phyloP scores from a whole-genome alignment of 1,139 yeast species.

The Zhuliangozyma blackwelliae region DNA sequence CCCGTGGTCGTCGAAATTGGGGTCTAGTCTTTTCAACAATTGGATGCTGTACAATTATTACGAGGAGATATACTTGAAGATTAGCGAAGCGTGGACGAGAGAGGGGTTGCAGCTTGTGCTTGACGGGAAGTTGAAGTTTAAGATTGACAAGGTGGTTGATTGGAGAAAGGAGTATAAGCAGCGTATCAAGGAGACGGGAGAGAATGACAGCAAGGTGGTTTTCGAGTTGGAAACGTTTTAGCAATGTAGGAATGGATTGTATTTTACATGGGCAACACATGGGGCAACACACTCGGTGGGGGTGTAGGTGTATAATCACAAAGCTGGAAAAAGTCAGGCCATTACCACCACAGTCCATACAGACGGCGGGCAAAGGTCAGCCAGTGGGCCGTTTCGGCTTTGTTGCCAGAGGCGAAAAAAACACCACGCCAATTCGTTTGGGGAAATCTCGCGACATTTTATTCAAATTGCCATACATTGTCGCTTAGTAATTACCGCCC shows the following conservation, averaged over 20 bases:
- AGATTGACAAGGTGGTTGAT: constrained; percentile 29
- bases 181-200: constrained; percentile 21
- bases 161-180: constrained; percentile 36
- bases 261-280: too few species aligned
- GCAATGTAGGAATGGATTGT: not conserved
- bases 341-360: too few species aligned
- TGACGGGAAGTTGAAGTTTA: constrained; percentile 26
- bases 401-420: too few species aligned
- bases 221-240: constrained; percentile 38
- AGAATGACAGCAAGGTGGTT: constrained; percentile 33
- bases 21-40: constrained; percentile 25
- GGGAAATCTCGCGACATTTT: too few species aligned
- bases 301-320: too few species aligned
- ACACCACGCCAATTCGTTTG: too few species aligned
- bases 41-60: constrained; percentile 34
- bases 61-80: constrained; percentile 28
- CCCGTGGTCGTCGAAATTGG: constrained; percentile 38
- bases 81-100: constrained; percentile 27
- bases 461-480: too few species aligned
- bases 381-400: too few species aligned
- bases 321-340: too few species aligned
- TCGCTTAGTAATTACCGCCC: too few species aligned
- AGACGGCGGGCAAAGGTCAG: too few species aligned
- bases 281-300: too few species aligned
- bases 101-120: constrained; percentile 30